Conservation (phyloP, 495 filamentous ascomycete genomes). For the Durotheca rogersii region DNA sequence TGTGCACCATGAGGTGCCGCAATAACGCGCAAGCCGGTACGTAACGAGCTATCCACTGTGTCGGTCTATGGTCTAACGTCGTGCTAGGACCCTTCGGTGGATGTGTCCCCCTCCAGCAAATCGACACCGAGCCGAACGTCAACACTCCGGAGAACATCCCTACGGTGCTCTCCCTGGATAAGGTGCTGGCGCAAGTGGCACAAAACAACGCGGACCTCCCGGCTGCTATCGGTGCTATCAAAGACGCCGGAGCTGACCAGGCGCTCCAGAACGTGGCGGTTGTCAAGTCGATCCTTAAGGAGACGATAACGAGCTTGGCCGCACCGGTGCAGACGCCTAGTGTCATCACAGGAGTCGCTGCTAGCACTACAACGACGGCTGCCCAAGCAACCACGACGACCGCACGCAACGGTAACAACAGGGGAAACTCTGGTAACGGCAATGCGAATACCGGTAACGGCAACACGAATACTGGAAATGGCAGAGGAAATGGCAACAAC, state of each 20-base stretch:
- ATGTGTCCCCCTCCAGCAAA: slow-evolving; percentile 51
- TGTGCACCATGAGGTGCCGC: slow-evolving; percentile 58
- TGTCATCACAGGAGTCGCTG: slow-evolving; percentile 10
- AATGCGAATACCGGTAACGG: slow-evolving; percentile 2
- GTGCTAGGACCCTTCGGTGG: slow-evolving; percentile 16
- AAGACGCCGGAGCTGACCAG: slow-evolving; percentile 35
- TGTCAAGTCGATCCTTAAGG: slow-evolving; percentile 21
- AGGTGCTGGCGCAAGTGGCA: slow-evolving; percentile 31
- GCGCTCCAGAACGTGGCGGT: slow-evolving; percentile 36
- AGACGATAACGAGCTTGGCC: slow-evolving; percentile 18
- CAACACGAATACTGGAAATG: slow-evolving; percentile 2
- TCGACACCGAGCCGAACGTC: slow-evolving; percentile 33
- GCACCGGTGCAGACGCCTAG: slow-evolving; percentile 12
- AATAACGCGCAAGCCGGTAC: slow-evolving; percentile 55
- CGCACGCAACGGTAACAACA: slow-evolving; percentile 14
- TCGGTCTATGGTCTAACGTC: too few relatives aligned
- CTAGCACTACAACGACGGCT: slow-evolving; percentile 5
- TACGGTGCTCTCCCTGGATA: slow-evolving; percentile 35
- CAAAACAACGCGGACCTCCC: slow-evolving; percentile 41
- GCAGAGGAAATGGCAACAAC: slow-evolving; percentile 10
- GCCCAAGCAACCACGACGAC: slow-evolving; percentile 9
- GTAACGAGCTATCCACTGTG: too few relatives aligned
- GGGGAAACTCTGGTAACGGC: background rate
- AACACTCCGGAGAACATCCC: slow-evolving; percentile 41
- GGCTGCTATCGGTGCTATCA: slow-evolving; percentile 38